Evolutionary conservation across 2,329 filamentous ascomycete genomes (phyloP).

Genomic region (Aspergillus sp.): DNA sequence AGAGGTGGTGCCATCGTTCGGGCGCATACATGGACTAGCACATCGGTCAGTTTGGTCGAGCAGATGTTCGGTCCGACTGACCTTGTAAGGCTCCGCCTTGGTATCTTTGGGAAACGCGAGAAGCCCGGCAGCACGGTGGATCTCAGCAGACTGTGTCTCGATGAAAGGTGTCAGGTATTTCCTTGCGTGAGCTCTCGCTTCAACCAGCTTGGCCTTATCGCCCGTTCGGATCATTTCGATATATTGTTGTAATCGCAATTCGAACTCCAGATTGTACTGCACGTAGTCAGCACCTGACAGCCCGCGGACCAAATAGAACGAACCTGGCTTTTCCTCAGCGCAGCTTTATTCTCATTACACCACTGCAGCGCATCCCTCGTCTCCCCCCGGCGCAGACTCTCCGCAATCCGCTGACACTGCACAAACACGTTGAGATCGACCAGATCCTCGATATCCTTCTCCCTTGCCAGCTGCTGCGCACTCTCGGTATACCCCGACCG

Average conservation of each 20-base stretch:
- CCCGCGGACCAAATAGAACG: constrained; percentile 24
- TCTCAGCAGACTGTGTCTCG: constrained; percentile 66
- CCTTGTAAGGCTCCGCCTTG: constrained; percentile 59
- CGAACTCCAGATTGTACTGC: constrained; percentile 83
- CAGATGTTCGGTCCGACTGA: constrained; percentile 27
- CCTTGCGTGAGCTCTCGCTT: constrained; percentile 78
- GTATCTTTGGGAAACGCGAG: constrained; percentile 70
- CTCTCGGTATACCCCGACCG: constrained; percentile 78
- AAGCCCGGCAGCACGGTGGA: constrained; percentile 73
- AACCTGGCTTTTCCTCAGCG: constrained; percentile 82
- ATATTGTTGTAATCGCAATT: constrained; percentile 90
- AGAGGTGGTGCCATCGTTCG: constrained; percentile 72
- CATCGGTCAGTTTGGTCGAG: constrained; percentile 4
- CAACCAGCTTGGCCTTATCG: constrained; percentile 63
- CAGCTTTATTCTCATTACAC: constrained; percentile 92
- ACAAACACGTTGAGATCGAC: constrained; percentile 89
- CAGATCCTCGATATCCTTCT: constrained; percentile 73
- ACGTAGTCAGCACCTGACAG: not conserved
- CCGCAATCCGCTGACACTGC: constrained; percentile 74
- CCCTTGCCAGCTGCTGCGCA: constrained; percentile 70
- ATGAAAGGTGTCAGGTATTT: constrained; percentile 74
- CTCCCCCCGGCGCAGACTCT: constrained; percentile 67
- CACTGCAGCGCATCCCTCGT: constrained; percentile 79
- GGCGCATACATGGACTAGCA: constrained; percentile 66
- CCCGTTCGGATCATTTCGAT: constrained; percentile 80